Evolutionary conservation across 2,329 filamentous ascomycete genomes (phyloP), one percentile per base, ranked within the genome.

Genomic region (Clarireedia paspali): DNA sequence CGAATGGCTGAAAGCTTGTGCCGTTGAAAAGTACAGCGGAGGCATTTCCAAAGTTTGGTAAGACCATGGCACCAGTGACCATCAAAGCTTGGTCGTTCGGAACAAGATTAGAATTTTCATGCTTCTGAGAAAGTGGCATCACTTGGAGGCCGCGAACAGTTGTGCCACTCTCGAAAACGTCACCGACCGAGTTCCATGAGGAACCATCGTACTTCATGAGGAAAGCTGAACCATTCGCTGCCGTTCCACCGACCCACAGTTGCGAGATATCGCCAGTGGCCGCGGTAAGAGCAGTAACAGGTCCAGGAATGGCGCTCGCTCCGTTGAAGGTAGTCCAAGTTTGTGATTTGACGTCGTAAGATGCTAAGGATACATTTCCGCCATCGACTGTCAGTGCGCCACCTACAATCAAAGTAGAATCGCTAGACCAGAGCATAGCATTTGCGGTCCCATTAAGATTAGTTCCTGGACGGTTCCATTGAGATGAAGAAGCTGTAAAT

Each of bases 21-120:
- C 94, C 94, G 67, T 97, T 89, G 75, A 88, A 99, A 27, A 96
- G 75, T 6, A 85, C 92, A 7, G 89, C 91, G 14, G 92, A 95
- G 5, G 87, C 89, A 56, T 84, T 85, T 57, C 92, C 91, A 67
- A 91, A 91, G 49, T 75, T 74, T 0, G 87, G 82, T 17, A 97
- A 77, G 61, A 83, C 79, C 62, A 99, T 82, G 53, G 87, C 82
- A 40, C 94, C 94, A n/a, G 89, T 89, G 50, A 97, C 75, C 72
- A 99, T 80, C 38, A 99, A 80, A 4, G 83, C 79, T 68, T 94
- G 83, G 59, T 83, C 77, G 17, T 79, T 72, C 51, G 83, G 78
- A 15, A 99, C 73, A 6, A 91, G 74, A 39, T 80, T 72, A 2
- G 80, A 83, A 14, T 76, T 72, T 38, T 75, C 81, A 68, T 97